Conservation (phyloP, 148 eudicot species). For the Rhododendron williamsianum region DNA sequence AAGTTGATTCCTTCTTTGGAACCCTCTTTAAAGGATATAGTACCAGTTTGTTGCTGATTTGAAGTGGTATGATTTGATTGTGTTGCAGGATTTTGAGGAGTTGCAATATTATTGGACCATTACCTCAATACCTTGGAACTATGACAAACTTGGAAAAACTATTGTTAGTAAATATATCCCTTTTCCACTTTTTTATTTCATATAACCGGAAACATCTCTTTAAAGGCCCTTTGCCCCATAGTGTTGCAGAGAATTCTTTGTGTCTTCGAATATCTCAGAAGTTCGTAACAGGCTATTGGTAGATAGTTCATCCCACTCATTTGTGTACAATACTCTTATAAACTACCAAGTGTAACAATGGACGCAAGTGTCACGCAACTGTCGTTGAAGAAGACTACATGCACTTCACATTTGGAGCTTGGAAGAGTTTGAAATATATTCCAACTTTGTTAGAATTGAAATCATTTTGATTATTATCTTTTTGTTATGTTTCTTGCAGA, state of each 20-base stretch:
- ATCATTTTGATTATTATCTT: not conserved
- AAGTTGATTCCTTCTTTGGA: not conserved
- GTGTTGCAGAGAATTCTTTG: not conserved
- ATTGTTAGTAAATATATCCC: conserved; percentile 18
- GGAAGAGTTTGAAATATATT: not conserved
- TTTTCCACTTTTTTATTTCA: not conserved
- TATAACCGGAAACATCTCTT: not conserved
- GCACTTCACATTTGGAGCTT: not conserved
- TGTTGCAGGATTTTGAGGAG: conserved; percentile 26
- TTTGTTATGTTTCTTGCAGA: conserved; percentile 16
- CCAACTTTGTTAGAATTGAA: not conserved
- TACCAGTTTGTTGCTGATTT: not conserved
- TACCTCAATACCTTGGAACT: conserved; percentile 22
- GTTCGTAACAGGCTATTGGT: not conserved
- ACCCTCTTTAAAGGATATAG: not conserved
- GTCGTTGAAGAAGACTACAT: not conserved
- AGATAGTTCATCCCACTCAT: not conserved
- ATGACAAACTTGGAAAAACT: conserved; percentile 8
- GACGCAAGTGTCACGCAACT: not conserved
- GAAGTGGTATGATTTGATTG: not conserved
- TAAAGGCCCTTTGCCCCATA: not conserved
- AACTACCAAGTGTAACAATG: not conserved
- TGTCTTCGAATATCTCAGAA: not conserved
- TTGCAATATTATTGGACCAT: conserved; percentile 19
- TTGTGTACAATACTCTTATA: not conserved